Evolutionary conservation across 2,329 filamentous ascomycete genomes (phyloP), one percentile per base, ranked within the genome.

Genomic region (Colletotrichum sp.): DNA sequence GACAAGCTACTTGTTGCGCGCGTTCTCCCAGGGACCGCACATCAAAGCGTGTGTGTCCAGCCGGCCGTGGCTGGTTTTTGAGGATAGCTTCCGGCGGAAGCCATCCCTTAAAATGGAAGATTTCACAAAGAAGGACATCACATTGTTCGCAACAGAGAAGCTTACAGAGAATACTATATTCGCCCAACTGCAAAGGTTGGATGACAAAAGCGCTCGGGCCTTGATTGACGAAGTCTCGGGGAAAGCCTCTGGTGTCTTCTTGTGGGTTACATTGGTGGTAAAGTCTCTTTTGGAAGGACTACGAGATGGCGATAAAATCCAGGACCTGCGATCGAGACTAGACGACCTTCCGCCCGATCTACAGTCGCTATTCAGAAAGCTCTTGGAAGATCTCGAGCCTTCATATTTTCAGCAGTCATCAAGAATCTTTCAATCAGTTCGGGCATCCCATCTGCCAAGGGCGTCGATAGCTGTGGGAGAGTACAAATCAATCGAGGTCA

Each of bases 31-130:
- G 65, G 36, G 3, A n/a, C 52, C 1, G 44, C 21, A 78, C 57
- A 69, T 82, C 69, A 85, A 85, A 57, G 21, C 83, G 2, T 80
- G 82, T n/a, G 69, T 83, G 1, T 80, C 83, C 2, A 84, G 82
- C 55, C 77, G 83, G 12, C 82, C 82, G 0, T 81, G 80, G 77
- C 39, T 66, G 6, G 79, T 71, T 7, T 82, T 80, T 36, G 65
- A 78, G 16, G 63, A 78, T 3, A 69, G 68, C 1, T 81, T 81
- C 55, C 52, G 57, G 0, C 10, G 57, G 1, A 21, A 65, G 2
- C 72, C 77, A 1, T 69, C 62, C 9, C 44, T 81, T 3, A 24
- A 28, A 7, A 36, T 81, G 12, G 71, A 81, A 10, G 68, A 79
- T 5, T 30, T 79, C 10, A 81, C 76, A 2, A 26, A 55, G 1